Percentiles rank a stretch among this genome's conserved stretches.
Evolutionary conservation across 2,329 filamentous ascomycete species (phyloP).

Genomic region (Calonectria hongkongensis): DNA sequence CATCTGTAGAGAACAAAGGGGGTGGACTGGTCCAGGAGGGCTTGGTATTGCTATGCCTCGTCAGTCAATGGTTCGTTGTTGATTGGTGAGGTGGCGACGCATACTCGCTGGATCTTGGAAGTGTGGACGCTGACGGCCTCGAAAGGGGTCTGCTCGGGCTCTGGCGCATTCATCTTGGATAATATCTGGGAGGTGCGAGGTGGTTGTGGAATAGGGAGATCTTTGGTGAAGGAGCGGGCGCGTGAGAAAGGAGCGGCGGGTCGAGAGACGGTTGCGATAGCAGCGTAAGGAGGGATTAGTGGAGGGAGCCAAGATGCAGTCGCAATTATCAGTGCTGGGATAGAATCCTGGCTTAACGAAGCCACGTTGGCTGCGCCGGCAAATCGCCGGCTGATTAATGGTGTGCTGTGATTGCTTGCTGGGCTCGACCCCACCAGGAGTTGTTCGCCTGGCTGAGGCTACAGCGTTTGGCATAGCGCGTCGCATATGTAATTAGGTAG

Average conservation of each 20-base stretch:
- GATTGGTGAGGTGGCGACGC: slow-evolving; percentile 52
- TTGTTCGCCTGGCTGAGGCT: slow-evolving; percentile 27
- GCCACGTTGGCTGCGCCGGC: slow-evolving; percentile 43
- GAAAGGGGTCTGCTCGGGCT: slow-evolving; percentile 94
- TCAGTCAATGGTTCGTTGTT: slow-evolving; percentile 42
- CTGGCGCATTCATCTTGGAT: slow-evolving; percentile 84
- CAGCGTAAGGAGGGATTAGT: slow-evolving; percentile 32
- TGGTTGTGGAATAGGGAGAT: slow-evolving; percentile 19
- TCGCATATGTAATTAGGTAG: slow-evolving; percentile 25
- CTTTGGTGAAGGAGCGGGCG: neutral
- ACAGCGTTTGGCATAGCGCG: slow-evolving; percentile 24
- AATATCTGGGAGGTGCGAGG: slow-evolving; percentile 37
- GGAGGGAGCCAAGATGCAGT: slow-evolving; percentile 35
- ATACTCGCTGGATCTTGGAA: slow-evolving; percentile 81
- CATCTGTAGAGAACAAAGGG: slow-evolving; percentile 94
- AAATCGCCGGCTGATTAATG: slow-evolving; percentile 37
- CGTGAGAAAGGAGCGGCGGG: slow-evolving; percentile 28
- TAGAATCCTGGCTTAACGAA: slow-evolving; percentile 35
- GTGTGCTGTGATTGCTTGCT: slow-evolving; percentile 27
- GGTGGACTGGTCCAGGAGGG: slow-evolving; percentile 93
- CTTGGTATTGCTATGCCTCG: slow-evolving; percentile 86
- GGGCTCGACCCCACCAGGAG: slow-evolving; percentile 29
- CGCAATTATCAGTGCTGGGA: slow-evolving; percentile 32
- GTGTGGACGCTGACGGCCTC: slow-evolving; percentile 92
- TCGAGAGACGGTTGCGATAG: slow-evolving; percentile 34